Conservation (phyloP, 257 asterid genomes). For the Salvia miltiorrhiza region DNA sequence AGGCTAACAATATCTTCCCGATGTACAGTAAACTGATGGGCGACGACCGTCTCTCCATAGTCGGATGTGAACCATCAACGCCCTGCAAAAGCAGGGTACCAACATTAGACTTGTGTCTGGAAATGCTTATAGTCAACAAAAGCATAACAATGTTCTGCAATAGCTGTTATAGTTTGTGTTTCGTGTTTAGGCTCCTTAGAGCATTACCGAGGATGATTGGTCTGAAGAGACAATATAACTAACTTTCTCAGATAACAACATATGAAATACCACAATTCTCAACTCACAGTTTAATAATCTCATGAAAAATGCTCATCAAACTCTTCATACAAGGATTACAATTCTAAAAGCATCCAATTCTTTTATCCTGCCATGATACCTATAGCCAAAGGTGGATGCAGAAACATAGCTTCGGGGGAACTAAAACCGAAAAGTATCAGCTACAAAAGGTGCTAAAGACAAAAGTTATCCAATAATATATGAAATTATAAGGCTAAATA, state of each 20-base stretch:
- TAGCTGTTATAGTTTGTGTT: neutral
- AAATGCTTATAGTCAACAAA: neutral
- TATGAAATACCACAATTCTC: too few relatives aligned
- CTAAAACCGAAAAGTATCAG: too few relatives aligned
- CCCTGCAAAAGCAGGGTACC: conserved; percentile 36
- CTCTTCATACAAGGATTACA: conserved; percentile 6
- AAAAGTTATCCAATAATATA: too few relatives aligned
- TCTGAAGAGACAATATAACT: too few relatives aligned
- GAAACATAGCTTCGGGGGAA: too few relatives aligned
- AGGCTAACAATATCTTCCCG: conserved; percentile 66
- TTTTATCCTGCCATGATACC: neutral
- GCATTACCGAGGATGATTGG: neutral
- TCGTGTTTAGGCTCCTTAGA: neutral
- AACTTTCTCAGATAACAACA: neutral
- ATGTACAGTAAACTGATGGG: conserved; percentile 39
- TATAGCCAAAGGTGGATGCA: too few relatives aligned
- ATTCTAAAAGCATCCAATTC: neutral
- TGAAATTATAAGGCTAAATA: too few relatives aligned
- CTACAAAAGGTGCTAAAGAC: too few relatives aligned
- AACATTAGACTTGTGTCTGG: conserved; percentile 12
- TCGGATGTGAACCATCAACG: conserved; percentile 21
- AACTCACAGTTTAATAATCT: neutral
- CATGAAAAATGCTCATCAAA: conserved; percentile 1
- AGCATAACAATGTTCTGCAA: neutral
- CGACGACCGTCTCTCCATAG: conserved; percentile 17